Conservation (phyloP, 2,329 filamentous ascomycete species). For the Trichoderma lentiforme region DNA sequence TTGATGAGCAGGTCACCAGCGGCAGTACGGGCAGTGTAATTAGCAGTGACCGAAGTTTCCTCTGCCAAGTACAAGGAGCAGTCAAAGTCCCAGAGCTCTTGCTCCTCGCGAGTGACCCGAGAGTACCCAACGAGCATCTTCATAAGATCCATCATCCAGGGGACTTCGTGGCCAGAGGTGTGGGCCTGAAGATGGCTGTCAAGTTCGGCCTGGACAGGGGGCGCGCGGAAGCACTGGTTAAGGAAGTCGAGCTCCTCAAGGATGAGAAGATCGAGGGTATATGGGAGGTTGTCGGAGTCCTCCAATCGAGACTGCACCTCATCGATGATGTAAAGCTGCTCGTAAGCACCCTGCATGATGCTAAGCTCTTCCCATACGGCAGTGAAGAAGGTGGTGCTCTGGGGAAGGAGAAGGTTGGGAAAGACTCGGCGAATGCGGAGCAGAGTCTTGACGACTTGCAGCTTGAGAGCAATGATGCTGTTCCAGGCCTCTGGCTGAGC, state of each 20-base stretch:
- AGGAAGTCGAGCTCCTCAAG: constrained; percentile 94
- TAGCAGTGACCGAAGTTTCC: constrained; percentile 89
- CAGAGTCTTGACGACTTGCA: constrained; percentile 91
- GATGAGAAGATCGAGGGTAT: constrained; percentile 89
- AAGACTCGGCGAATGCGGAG: constrained; percentile 87
- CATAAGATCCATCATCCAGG: constrained; percentile 87
- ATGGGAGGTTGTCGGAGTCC: constrained; percentile 86
- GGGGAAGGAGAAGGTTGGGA: constrained; percentile 73
- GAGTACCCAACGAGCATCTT: constrained; percentile 80
- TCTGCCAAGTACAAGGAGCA: constrained; percentile 93
- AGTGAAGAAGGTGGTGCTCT: constrained; percentile 79
- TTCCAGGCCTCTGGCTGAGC: constrained; percentile 67
- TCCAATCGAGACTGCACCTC: constrained; percentile 85
- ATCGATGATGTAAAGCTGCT: constrained; percentile 79
- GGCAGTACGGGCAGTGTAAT: constrained; percentile 91
- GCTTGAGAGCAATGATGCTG: constrained; percentile 78
- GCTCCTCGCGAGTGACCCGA: constrained; percentile 87
- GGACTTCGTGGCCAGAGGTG: constrained; percentile 58
- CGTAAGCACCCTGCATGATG: constrained; percentile 68
- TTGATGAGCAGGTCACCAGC: constrained; percentile 92
- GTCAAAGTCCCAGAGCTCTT: constrained; percentile 94
- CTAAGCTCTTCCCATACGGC: constrained; percentile 87
- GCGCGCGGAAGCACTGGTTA: constrained; percentile 83
- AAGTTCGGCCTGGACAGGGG: constrained; percentile 86
- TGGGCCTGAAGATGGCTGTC: constrained; percentile 68